Base-by-base conservation (phyloP, 495 filamentous ascomycete species). In the Penicillium antarcticum region DNA sequence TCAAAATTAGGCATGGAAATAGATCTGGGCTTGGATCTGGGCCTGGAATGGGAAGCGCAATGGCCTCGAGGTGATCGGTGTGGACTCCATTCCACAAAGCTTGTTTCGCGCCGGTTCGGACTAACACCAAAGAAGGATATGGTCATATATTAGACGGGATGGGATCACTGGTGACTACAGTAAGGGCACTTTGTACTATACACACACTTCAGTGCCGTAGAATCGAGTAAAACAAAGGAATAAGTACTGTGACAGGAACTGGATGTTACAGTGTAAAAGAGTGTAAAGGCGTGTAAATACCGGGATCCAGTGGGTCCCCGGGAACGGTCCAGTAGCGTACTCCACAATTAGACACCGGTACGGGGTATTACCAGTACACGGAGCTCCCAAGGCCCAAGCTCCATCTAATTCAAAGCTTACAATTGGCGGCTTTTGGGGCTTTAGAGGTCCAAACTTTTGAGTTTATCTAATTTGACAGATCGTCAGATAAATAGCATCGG, bases 81-180 rank as follows among this genome's bases (percentile, higher is more conserved):
- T 36, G 18, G 35, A 34, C 53, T 38, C 52, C 57, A 49, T 52
- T 40, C 38, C 50, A 47, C 53, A 57, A 61, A 63, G 60, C 60
- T 63, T 63, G 60, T 63, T 57, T 63, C 41, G 8, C 11, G 42
- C 38, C 33, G 38, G 54, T 44, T 53, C 38, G 32, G 42, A 5
- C 51, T 52, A 62, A 32, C 33, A 46, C 48, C 10, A 44, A 53
- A 51, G 23, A n/a, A 42, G 45, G 12, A 47, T 42, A 41, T 46
- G 18, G 45, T 45, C 34, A 10, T 29, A 29, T 23, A 23, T n/a
- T n/a, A n/a, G n/a, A n/a, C n/a, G n/a, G n/a, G n/a, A n/a, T n/a
- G n/a, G n/a, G n/a, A n/a, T n/a, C n/a, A n/a, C n/a, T n/a, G n/a
- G n/a, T n/a, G n/a, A n/a, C n/a, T n/a, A n/a, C n/a, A n/a, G n/a